These are phyloP conservation scores for Arctostaphylos glauca DNA, from an alignment of 148 eudicot species.

Conservation along the genomic window DNA sequence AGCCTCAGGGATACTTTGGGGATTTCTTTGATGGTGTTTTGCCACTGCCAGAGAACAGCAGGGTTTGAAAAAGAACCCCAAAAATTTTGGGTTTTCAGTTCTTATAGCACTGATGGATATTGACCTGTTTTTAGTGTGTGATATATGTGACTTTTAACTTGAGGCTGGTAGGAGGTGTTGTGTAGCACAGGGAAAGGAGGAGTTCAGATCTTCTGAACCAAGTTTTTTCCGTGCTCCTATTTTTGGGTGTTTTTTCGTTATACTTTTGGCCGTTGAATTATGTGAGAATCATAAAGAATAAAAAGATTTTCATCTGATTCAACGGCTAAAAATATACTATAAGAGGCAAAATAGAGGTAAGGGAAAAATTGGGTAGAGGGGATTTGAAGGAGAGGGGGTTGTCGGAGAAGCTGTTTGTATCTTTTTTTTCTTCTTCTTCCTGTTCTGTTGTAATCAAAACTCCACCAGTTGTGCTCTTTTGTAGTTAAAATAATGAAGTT, in stretches of 20 bases:
- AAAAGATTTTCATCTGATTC: no score
- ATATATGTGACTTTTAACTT: conserved; percentile 5
- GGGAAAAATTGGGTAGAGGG: no score
- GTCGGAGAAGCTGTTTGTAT: background rate
- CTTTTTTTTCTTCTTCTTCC: background rate
- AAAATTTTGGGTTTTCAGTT: background rate
- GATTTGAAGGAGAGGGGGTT: background rate
- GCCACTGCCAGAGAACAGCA: conserved; percentile 63
- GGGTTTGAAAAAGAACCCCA: conserved; percentile 40
- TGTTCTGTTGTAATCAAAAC: background rate
- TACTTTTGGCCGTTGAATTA: no score
- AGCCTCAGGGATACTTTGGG: conserved; percentile 87
- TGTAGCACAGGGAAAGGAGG: background rate
- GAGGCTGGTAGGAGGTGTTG: conserved; percentile 2
- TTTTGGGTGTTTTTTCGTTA: no score
- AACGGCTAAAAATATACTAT: no score
- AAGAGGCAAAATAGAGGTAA: no score
- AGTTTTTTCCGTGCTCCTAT: no score
- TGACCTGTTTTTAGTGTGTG: background rate
- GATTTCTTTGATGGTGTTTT: conserved; percentile 91
- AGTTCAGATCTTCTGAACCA: no score
- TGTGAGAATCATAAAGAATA: no score
- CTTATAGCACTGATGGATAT: background rate
- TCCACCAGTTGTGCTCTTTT: background rate
- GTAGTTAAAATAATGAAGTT: conserved; percentile 6